Evolutionary conservation across 768 basidiomycete species (phyloP), one percentile per base, ranked within the genome.

Genomic region (Mycena maculata): DNA sequence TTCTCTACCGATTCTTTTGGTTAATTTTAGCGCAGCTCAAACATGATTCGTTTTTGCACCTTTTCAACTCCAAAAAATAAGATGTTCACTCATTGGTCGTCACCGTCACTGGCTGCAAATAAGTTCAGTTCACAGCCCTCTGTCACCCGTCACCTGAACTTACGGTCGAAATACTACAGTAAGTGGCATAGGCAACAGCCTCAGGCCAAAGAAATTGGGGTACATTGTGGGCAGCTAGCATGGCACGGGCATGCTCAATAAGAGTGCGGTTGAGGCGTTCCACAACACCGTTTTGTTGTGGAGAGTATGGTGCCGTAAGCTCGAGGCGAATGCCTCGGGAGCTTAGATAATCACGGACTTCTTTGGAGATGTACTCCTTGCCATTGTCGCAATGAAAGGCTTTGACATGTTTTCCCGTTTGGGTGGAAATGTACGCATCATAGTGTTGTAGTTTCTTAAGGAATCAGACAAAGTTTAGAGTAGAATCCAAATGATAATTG

Each of bases 211-310:
- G 70, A 31, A 56, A 63, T 9, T 42, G 3, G 53, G 50, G 27
- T 42, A 75, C 27, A 28, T 70, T 53, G 12, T 22, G 28, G 2
- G 50, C 67, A 10, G 64, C 38, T 0, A 77, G 68, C 67, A 78
- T 71, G 0, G 75, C 69, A 1, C 74, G 63, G 33, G 70, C 67
- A 9, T 64, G 49, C 49, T 78, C 33, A 36, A 13, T 15, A 27
- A 25, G 25, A 11, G 27, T 7, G 45, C 45, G 45, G 45, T 79
- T 80, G 25, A 16, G 70, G 60, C 68, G 70, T 61, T 80, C 75
- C 0, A 76, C 72, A 2, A 78, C 65, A 6, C 79, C 76, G 27
- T 80, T 79, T 30, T 78, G 74, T 33, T 72, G 47, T 12, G 77
- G 77, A 6, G 76, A 72, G 50, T 45, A n/a, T 15, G 44, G 44